Base-by-base conservation (phyloP, 257 asterid species). In the Knoxia roxburghii region DNA sequence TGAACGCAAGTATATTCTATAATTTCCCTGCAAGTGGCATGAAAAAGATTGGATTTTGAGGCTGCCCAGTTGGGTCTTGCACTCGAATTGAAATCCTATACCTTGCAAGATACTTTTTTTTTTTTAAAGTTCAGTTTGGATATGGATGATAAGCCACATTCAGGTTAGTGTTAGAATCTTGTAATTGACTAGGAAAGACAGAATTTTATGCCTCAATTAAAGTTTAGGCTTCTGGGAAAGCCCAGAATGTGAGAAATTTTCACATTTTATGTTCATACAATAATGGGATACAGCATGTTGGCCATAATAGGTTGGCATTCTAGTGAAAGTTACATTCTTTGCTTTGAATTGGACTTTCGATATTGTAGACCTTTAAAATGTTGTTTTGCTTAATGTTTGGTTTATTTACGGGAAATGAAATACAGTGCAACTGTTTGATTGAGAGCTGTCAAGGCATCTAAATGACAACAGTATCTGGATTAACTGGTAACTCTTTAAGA, bases 381-480 rank as follows among this genome's bases (percentile, higher is more conserved):
- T 30, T 65, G 57, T 50, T 48, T 15, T 10, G 17, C 6, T 48
- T 32, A 20, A 83, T 45, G 53, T 63, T 78, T 74, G 57, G 26
- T 67, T 50, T 26, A 39, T 54, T 51, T 58, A 51, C 21, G 1
- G 65, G 12, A 66, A 61, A 59, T 73, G 53, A 40, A 72, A 20
- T 63, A 63, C 73, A 50, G 77, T 64, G 69, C 65, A 72, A 14
- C 57, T 76, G 76, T 68, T 48, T 71, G 40, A 72, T 75, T 52
- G 69, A 60, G 39, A 66, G 45, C 40, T 62, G 59, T 60, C 72
- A 66, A 64, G 60, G 61, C 68, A 52, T 51, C 66, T 43, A 68
- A 62, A 76, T 70, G 76, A 82, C 82, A 72, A 68, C 83, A 71
- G 65, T 85, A 67, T 79, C 93, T 77, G 97, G 97, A 72, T 75